A percentile compares a stretch with the other conserved stretches of the same genome.
Conservation (phyloP, 73 alveolate species). For the Paramecium primaurelia region DNA sequence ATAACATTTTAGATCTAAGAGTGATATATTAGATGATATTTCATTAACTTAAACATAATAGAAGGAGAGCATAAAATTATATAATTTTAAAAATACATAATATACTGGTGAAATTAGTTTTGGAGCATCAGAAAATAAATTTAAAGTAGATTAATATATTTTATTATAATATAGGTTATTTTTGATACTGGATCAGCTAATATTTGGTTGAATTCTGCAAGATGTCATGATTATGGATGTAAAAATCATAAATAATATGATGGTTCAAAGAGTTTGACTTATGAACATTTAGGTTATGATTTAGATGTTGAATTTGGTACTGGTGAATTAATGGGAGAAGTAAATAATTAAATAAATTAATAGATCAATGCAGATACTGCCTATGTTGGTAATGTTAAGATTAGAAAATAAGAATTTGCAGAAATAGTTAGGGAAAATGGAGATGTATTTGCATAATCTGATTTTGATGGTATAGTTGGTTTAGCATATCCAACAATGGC, state of each 20-base stretch:
- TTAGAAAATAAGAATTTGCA: constrained; percentile 67
- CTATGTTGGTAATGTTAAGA: constrained; percentile 64
- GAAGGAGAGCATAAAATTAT: not conserved
- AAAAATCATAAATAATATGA: constrained; percentile 58
- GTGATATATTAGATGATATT: not conserved
- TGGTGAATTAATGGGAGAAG: constrained; percentile 66
- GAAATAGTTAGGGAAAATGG: constrained; percentile 78
- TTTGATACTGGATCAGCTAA: constrained; percentile 83
- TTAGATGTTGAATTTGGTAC: constrained; percentile 72
- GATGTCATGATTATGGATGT: constrained; percentile 66
- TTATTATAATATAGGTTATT: constrained; percentile 60
- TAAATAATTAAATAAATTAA: not conserved
- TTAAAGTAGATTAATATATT: not conserved
- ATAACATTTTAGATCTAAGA: not conserved
- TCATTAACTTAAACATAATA: not conserved
- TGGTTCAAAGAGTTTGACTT: constrained; percentile 12
- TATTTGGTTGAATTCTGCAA: constrained; percentile 68
- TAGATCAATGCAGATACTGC: constrained; percentile 61
- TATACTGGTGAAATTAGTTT: constrained; percentile 8
- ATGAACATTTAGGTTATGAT: constrained; percentile 34
- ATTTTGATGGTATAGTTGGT: constrained; percentile 79
- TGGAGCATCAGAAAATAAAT: not conserved
- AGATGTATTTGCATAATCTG: constrained; percentile 65
- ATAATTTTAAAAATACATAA: not conserved
- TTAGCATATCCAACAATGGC: constrained; percentile 78